phyloP scores from a whole-genome alignment of 140 eudicot genomes.

The Stevia rebaudiana region DNA sequence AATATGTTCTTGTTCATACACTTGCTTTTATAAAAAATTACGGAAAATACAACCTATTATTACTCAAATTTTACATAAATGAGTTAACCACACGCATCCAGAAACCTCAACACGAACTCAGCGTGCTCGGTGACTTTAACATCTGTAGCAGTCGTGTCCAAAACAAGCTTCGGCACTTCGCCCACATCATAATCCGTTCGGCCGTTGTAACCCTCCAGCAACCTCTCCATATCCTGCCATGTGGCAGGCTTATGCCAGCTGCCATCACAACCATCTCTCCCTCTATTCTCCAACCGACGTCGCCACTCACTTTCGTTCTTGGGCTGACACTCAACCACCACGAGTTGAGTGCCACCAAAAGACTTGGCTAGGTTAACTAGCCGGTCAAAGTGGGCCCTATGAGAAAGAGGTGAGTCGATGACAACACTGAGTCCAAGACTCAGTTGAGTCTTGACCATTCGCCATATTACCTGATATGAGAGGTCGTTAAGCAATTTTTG shows the following conservation, averaged over 20 bases:
- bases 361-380: slow-evolving; percentile 32
- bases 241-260: slow-evolving; percentile 69
- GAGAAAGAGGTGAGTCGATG: slow-evolving; percentile 70
- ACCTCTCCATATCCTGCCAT: slow-evolving; percentile 58
- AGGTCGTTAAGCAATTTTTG: slow-evolving; percentile 42
- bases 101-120: slow-evolving; percentile 40
- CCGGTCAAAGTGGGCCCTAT: slow-evolving; percentile 42
- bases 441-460: slow-evolving; percentile 47
- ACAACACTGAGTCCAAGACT: slow-evolving; percentile 57
- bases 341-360: slow-evolving; percentile 25
- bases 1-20: too few relatives aligned
- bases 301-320: slow-evolving; percentile 59
- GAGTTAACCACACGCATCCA: slow-evolving; percentile 9
- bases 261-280: slow-evolving; percentile 34
- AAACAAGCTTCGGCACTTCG: slow-evolving; percentile 47
- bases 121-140: slow-evolving; percentile 30
- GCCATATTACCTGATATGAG: slow-evolving; percentile 56
- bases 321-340: slow-evolving; percentile 59
- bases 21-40: too few relatives aligned
- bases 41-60: background rate
- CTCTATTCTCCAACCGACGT: slow-evolving; percentile 47
- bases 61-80: background rate
- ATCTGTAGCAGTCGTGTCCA: slow-evolving; percentile 46
- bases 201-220: slow-evolving; percentile 52
- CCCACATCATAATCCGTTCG: slow-evolving; percentile 60